Percentiles rank a stretch among this genome's conserved stretches.
These are phyloP conservation scores for Solanum etuberosum DNA, from an alignment of 257 asterid genomes.

Conservation along the genomic window DNA sequence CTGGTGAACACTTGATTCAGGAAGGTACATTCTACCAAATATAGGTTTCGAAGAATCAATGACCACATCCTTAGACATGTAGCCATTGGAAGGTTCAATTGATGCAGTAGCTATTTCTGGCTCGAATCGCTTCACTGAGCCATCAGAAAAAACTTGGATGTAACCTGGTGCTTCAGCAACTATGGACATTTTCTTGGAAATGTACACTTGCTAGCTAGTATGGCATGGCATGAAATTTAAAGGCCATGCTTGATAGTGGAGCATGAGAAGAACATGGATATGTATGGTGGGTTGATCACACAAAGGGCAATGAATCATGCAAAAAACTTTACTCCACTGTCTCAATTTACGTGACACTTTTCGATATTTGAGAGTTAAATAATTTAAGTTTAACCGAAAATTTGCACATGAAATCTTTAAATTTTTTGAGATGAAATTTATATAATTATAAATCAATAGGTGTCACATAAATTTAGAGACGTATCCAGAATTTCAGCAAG, in stretches of 20 bases:
- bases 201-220: neutral
- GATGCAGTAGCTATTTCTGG: constrained; percentile 25
- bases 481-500: too few species aligned
- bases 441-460: too few species aligned
- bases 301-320: neutral
- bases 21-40: constrained; percentile 43
- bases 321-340: neutral
- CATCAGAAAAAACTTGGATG: constrained; percentile 58
- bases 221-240: neutral
- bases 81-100: constrained; percentile 13
- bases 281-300: neutral
- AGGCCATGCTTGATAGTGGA: neutral
- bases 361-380: too few species aligned
- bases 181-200: constrained; percentile 30
- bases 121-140: constrained; percentile 30
- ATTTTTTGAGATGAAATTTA: too few species aligned
- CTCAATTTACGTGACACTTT: too few species aligned
- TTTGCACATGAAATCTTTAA: too few species aligned
- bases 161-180: constrained; percentile 41
- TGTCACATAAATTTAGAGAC: too few species aligned
- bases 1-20: neutral
- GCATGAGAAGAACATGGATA: neutral
- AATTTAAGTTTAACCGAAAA: too few species aligned
- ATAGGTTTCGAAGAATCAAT: constrained; percentile 39
- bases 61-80: constrained; percentile 43